Evolutionary conservation across 1,139 yeast genomes (phyloP), one percentile per base, ranked within the genome.

Genomic region (Hemisphaericaspora xylofermentans): DNA sequence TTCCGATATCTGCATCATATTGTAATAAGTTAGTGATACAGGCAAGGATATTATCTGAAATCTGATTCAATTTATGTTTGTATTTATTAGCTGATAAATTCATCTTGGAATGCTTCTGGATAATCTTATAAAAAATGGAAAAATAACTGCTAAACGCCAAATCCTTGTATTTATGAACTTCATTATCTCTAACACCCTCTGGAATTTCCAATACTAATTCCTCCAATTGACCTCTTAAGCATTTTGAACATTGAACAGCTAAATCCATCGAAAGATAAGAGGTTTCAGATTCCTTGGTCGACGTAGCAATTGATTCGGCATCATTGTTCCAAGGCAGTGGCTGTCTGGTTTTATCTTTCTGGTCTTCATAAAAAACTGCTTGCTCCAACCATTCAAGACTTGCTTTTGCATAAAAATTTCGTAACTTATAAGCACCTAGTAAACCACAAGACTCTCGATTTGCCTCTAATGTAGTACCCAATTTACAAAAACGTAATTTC

Each of bases 1-100:
- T 70, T 8, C 96, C 95, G 38, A 86, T 81, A 47, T 84, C 89
- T 2, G 84, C 80, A 54, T 88, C 89, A 9, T 86, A 76, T 51
- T 78, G 82, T 38, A 88, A 67, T 33, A 88, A 60, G 50, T 84
- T 84, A 2, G 91, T 80, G 36, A 88, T 69, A 30, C 88, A 78
- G 29, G 71, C 68, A 41, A 87, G 78, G n/a, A 85, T 80, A 56
- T 84, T 80, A 19, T 83, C 87, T 21, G 81, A 76, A 24, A 86
- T 71, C 10, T 66, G 61, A 25, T 75, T 69, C 21, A 80, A 66
- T 53, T 84, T 83, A 52, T 83, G 85, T 49, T 63, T 66, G 33
- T 64, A 64, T 42, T 63, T 65, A 36, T 44, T 51, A 9, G 54
- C 48, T 24, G 55, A 49, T 7, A 53, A 48, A 19, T 57, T 63